Base-by-base conservation (phyloP, 2,329 filamentous ascomycete species). In the Ciborinia camelliae region DNA sequence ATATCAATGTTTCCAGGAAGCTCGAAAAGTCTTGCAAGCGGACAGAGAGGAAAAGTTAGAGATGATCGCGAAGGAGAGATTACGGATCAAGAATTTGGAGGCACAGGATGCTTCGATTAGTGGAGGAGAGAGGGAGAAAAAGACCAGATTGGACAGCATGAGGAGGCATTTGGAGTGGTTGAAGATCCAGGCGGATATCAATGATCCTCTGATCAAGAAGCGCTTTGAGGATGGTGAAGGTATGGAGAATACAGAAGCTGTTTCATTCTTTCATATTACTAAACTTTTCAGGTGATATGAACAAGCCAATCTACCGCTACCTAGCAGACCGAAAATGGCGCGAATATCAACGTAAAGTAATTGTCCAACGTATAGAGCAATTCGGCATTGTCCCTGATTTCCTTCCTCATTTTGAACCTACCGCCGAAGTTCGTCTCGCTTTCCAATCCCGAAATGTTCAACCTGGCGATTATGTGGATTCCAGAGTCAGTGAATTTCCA, bases 1-100 rank as follows among this genome's bases (percentile, higher is more conserved):
- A 23, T 99, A 96, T 80, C 94, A 98, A 82, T 95, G 91, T 78
- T 99, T 98, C 81, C 95, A 99, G 79, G 93, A 97, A 80, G 95
- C 95, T 48, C 86, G 93, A 68, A 91, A 92, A 76, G 79, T 98
- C 57, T 81, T 99, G 64, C 83, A 87, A 62, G 86, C 85, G 63
- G 95, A 99, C 76, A 86, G 94, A 48, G 81, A 87, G 69, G 85
- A 94, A 78, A 98, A 97, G 80, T 73, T 98, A 59, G 80, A 82
- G 67, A 81, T 88, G 73, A 94, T 99, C 65, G 79, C 85, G 59
- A 81, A 78, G 35, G 86, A 91, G 77, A 79, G 87, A 59, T 82
- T 82, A 66, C 86, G 88, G 76, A 90, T 99, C 74, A 83, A 85
- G 63, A 81, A 82, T 66, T 77, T 96, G 53, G 81, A 88, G 76